phyloP scores from a whole-genome alignment of 2,329 filamentous ascomycete genomes.

The Beauveria bassiana region DNA sequence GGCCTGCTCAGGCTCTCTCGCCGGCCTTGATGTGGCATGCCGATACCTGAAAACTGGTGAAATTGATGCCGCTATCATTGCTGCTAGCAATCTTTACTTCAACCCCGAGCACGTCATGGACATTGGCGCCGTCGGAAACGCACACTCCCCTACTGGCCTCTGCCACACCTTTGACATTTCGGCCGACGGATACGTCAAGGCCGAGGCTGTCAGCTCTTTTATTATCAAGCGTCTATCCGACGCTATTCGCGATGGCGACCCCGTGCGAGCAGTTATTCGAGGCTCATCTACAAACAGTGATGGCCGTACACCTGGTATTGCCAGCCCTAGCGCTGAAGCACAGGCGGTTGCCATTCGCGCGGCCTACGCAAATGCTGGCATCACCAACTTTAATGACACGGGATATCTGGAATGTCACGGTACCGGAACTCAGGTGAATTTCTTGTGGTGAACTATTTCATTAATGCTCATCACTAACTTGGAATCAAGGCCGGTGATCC shows the following conservation, averaged over 20 bases:
- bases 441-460: accelerated
- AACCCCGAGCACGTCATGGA: constrained; percentile 36
- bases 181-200: constrained; percentile 38
- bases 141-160: constrained; percentile 18
- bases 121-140: constrained; percentile 32
- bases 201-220: constrained; percentile 35
- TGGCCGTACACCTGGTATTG: constrained; percentile 2
- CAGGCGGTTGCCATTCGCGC: constrained; percentile 8
- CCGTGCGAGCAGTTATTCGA: constrained; percentile 2
- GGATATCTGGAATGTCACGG: constrained; percentile 2
- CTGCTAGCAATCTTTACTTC: constrained; percentile 34
- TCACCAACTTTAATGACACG: not conserved
- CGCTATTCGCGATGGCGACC: constrained; percentile 25
- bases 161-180: constrained; percentile 27
- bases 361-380: not conserved
- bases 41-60: constrained; percentile 13
- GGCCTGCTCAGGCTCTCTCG: constrained; percentile 40
- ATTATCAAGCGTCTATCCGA: constrained; percentile 36
- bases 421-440: not conserved
- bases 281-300: not conserved
- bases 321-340: constrained; percentile 1
- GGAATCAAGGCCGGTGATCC: constrained; percentile 3
- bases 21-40: constrained; percentile 36
- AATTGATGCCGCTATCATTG: constrained; percentile 25
- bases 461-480: not conserved